These are phyloP conservation scores for Candida gorgasii DNA, from an alignment of 805 yeast genomes.

Conservation along the genomic window DNA sequence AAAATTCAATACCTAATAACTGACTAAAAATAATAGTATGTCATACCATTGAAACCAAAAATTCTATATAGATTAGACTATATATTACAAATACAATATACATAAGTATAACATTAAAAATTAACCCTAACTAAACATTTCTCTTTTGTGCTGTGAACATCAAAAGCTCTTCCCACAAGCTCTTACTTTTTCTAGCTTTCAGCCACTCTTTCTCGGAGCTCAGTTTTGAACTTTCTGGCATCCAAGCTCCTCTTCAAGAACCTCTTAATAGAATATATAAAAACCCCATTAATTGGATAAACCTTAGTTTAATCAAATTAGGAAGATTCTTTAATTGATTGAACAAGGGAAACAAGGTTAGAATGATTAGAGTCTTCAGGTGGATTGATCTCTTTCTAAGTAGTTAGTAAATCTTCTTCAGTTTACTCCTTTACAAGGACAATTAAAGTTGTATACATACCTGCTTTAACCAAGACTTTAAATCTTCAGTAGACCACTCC, in stretches of 20 bases:
- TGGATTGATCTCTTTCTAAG: conserved; percentile 48
- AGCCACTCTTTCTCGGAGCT: too few species aligned
- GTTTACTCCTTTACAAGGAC: background rate
- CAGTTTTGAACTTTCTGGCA: too few species aligned
- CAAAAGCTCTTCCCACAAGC: too few species aligned
- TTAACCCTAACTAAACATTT: background rate
- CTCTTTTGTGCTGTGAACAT: too few species aligned
- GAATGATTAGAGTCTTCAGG: conserved; percentile 47
- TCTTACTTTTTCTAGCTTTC: too few species aligned
- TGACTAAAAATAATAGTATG: too few species aligned
- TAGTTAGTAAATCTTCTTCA: conserved; percentile 9
- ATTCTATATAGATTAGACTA: background rate
- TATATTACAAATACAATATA: conserved; percentile 1
- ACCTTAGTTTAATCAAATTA: conserved; percentile 16
- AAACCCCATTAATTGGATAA: background rate
- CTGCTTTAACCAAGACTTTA: conserved; percentile 36
- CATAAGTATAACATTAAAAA: background rate
- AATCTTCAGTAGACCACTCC: conserved; percentile 37
- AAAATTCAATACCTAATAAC: conserved; percentile 7
- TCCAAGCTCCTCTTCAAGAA: too few species aligned
- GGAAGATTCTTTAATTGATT: conserved; percentile 36
- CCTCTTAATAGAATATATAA: conserved; percentile 1
- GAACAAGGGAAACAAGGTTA: conserved; percentile 49
- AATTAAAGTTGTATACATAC: conserved; percentile 31
- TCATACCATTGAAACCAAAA: conserved; percentile 28